Percentiles rank a stretch among this genome's conserved stretches.
Evolutionary conservation across 2,329 filamentous ascomycete genomes (phyloP).

Genomic region (Calonectria crousiana): DNA sequence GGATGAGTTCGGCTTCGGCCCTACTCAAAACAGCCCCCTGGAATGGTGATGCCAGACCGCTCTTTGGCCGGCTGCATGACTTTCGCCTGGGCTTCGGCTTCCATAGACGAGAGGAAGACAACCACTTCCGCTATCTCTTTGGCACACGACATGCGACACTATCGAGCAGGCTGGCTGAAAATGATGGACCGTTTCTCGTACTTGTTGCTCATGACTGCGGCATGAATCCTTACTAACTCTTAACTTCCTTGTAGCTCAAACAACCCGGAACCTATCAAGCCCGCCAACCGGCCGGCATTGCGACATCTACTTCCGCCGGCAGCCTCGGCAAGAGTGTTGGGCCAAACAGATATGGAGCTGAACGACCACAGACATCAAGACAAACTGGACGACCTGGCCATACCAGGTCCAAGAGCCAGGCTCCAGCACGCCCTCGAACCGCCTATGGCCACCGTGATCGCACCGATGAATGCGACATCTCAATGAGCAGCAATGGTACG

Average conservation of each 20-base stretch:
- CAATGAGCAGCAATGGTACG: slow-evolving; percentile 52
- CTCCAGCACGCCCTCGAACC: slow-evolving; percentile 50
- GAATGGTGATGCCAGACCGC: slow-evolving; percentile 18
- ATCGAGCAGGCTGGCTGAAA: slow-evolving; percentile 9
- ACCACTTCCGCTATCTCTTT: slow-evolving; percentile 18
- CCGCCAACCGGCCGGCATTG: slow-evolving; percentile 50
- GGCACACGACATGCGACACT: slow-evolving; percentile 14
- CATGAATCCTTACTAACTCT: slow-evolving; percentile 6
- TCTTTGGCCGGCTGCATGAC: slow-evolving; percentile 22
- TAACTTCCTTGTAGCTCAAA: slow-evolving; percentile 47
- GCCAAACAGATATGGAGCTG: slow-evolving; percentile 61
- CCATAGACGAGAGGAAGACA: slow-evolving; percentile 21
- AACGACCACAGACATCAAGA: slow-evolving; percentile 66
- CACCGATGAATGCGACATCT: slow-evolving; percentile 54
- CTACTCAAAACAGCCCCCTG: slow-evolving; percentile 13
- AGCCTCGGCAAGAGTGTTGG: slow-evolving; percentile 71
- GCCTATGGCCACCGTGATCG: slow-evolving; percentile 56
- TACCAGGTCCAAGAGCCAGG: slow-evolving; percentile 56
- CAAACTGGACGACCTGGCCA: slow-evolving; percentile 61
- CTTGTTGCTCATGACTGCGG: slow-evolving; percentile 27
- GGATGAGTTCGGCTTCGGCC: slow-evolving; percentile 15
- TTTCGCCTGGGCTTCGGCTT: slow-evolving; percentile 22
- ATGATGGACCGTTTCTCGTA: slow-evolving; percentile 28
- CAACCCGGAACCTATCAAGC: slow-evolving; percentile 46
- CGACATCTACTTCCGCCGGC: slow-evolving; percentile 49